These are phyloP conservation scores for Pilobolus umbonatus DNA, from an alignment of 192 early-diverging fungal genomes.

Conservation along the genomic window DNA sequence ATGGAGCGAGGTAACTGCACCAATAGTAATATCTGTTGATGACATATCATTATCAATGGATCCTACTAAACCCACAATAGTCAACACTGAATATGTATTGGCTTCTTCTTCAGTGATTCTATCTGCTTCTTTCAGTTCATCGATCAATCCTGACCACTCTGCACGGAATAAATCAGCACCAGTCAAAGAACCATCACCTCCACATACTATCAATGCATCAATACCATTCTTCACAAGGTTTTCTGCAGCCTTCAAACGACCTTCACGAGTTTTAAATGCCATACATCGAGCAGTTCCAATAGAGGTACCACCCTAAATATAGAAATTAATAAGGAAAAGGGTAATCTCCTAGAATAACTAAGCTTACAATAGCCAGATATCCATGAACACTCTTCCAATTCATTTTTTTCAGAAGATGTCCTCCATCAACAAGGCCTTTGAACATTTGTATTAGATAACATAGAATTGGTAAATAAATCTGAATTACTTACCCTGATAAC, in stretches of 20 bases:
- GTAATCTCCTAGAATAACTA: neutral
- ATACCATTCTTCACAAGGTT: constrained; percentile 91
- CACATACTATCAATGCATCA: constrained; percentile 91
- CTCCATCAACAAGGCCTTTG: constrained; percentile 87
- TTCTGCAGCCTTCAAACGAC: constrained; percentile 73
- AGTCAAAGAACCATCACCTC: constrained; percentile 95
- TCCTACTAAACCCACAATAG: constrained; percentile 95
- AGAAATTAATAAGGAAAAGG: constrained; percentile 7
- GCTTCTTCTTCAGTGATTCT: constrained; percentile 58
- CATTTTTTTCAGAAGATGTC: constrained; percentile 76
- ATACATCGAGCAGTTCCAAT: constrained; percentile 93
- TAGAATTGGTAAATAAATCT: constrained; percentile 1
- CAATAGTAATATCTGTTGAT: constrained; percentile 92
- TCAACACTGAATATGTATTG: constrained; percentile 61
- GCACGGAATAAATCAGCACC: constrained; percentile 87
- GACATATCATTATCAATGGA: constrained; percentile 96
- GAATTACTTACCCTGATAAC: constrained; percentile 72
- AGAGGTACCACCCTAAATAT: constrained; percentile 78
- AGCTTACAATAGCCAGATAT: constrained; percentile 63
- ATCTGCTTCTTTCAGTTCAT: constrained; percentile 62
- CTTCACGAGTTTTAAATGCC: constrained; percentile 78
- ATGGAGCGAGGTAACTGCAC: constrained; percentile 87
- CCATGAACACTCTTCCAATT: constrained; percentile 91
- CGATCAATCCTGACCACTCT: constrained; percentile 85
- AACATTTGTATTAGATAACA: neutral